phyloP scores from a whole-genome alignment of 805 yeast genomes.

The Wilhelminamyces savonicus region DNA sequence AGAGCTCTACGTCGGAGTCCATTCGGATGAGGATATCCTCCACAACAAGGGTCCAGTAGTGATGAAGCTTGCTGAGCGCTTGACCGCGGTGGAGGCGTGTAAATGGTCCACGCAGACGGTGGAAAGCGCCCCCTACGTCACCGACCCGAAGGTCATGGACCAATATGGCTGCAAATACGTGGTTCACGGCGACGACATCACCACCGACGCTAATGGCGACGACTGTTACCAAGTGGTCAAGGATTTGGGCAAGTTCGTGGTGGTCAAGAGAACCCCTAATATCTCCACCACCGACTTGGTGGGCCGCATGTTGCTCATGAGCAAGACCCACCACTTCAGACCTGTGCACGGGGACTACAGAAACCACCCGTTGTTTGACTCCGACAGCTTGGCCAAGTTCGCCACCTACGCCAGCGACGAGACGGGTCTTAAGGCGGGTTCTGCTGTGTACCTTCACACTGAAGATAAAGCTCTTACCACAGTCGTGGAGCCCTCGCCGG shows the following conservation, averaged over 20 bases:
- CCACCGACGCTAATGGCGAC: conserved; percentile 91
- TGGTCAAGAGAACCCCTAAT: conserved; percentile 91
- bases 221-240: conserved; percentile 87
- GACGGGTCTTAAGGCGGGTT: conserved; percentile 54
- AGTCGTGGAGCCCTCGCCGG: conserved; percentile 29
- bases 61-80: conserved; percentile 75
- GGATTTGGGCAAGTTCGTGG: conserved; percentile 76
- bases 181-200: conserved; percentile 98
- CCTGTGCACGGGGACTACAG: conserved; percentile 20
- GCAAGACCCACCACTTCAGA: conserved; percentile 51
- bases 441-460: conserved; percentile 46
- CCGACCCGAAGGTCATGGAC: conserved; percentile 77
- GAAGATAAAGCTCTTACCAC: conserved; percentile 19
- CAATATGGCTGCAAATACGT: conserved; percentile 73
- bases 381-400: conserved; percentile 38
- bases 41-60: conserved; percentile 91
- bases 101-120: conserved; percentile 78
- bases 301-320: conserved; percentile 69
- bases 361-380: conserved; percentile 19
- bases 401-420: conserved; percentile 53
- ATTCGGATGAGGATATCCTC: conserved; percentile 81
- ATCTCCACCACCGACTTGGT: conserved; percentile 94
- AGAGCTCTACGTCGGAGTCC: conserved; percentile 81
- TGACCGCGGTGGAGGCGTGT: conserved; percentile 82
- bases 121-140: conserved; percentile 86